Evolutionary conservation across 2,329 filamentous ascomycete genomes (phyloP).

Genomic region (Helminthosporium solani): DNA sequence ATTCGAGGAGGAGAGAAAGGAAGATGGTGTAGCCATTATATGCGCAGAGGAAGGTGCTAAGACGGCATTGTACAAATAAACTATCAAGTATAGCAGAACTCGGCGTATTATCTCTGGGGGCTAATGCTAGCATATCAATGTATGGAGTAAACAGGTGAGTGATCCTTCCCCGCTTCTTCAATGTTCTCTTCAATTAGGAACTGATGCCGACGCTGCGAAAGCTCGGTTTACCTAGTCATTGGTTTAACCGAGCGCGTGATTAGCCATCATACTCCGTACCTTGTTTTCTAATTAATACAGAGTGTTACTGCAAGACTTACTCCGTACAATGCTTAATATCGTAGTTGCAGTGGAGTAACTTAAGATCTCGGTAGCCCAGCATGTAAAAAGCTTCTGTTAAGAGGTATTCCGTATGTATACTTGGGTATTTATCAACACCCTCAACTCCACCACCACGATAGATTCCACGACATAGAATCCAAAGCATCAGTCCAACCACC

Average conservation of each 20-base stretch:
- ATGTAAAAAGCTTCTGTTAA: too few relatives aligned
- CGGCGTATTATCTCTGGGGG: too few relatives aligned
- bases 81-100: not conserved
- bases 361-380: not conserved
- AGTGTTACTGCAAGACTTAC: not conserved
- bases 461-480: not conserved
- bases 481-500: not conserved
- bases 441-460: too few relatives aligned
- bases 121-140: too few relatives aligned
- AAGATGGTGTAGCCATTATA: not conserved
- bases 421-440: not conserved
- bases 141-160: too few relatives aligned
- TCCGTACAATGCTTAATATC: too few relatives aligned
- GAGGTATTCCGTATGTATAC: too few relatives aligned
- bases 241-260: not conserved
- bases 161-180: not conserved
- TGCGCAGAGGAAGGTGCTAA: not conserved
- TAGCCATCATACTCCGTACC: not conserved
- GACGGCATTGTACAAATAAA: not conserved
- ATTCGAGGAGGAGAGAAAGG: conserved; percentile 2
- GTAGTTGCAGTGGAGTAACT: not conserved
- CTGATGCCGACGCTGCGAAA: not conserved
- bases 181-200: not conserved
- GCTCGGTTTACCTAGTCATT: not conserved
- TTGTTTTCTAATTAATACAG: not conserved